A percentile compares a stretch with the other conserved stretches of the same genome.
Evolutionary conservation across 805 yeast species (phyloP).

Genomic region (Zygosaccharomyces rouxii): DNA sequence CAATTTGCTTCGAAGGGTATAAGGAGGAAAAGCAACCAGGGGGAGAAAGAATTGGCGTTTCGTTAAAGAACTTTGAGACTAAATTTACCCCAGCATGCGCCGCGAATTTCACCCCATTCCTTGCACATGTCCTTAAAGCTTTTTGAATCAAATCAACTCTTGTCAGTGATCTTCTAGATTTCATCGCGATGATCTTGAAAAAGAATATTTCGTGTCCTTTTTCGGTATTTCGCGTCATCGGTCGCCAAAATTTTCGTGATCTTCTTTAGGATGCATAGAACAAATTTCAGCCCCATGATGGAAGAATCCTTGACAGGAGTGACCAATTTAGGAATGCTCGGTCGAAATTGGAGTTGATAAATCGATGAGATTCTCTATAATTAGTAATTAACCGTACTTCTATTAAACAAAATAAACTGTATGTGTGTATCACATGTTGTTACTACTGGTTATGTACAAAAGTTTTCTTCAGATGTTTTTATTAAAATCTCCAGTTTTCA

Average conservation of each 20-base stretch:
- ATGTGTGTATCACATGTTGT: not conserved
- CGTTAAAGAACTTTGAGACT: not conserved
- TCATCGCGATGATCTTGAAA: constrained; percentile 1
- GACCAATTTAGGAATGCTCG: not conserved
- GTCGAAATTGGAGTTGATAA: not conserved
- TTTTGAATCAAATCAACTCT: not conserved
- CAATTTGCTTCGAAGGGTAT: not conserved
- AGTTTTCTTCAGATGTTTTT: not conserved
- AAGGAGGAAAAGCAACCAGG: not conserved
- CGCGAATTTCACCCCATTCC: not conserved
- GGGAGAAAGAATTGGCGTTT: constrained; percentile 4
- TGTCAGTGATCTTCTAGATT: not conserved
- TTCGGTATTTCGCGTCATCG: not conserved
- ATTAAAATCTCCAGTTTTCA: constrained; percentile 76
- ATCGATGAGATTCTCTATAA: not conserved
- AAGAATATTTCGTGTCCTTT: constrained; percentile 2
- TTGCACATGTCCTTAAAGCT: not conserved
- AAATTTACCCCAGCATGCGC: not conserved
- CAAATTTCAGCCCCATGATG: not conserved
- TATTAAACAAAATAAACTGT: not conserved
- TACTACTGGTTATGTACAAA: no score
- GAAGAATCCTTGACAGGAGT: not conserved
- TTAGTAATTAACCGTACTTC: not conserved
- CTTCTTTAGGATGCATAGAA: not conserved
- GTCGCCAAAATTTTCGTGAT: constrained; percentile 6